A percentile compares a stretch with the other conserved stretches of the same genome.
Conservation (phyloP, 768 basidiomycete genomes). For the Naganishia randhawae region DNA sequence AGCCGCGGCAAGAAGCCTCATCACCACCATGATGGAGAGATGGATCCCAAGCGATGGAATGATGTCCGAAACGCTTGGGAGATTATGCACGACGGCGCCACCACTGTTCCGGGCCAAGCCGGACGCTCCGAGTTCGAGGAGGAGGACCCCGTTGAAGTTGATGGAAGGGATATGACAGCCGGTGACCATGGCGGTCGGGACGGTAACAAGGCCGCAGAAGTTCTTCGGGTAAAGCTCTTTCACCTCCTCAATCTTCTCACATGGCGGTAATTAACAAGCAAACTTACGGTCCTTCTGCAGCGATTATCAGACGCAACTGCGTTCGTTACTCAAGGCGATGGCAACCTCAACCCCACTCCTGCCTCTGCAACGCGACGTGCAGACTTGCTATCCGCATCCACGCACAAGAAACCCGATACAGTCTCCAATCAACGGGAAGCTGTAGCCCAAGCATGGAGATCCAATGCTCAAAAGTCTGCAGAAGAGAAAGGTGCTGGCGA, state of each 20-base stretch:
- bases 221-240: background rate
- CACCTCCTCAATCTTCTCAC: background rate
- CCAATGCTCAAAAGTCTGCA: conserved; percentile 1
- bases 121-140: conserved; percentile 17
- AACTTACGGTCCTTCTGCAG: background rate
- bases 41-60: conserved; percentile 38
- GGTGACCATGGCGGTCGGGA: conserved; percentile 29
- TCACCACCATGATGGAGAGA: conserved; percentile 25
- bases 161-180: conserved; percentile 26
- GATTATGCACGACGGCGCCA: conserved; percentile 29
- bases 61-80: conserved; percentile 46
- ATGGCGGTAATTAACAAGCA: background rate
- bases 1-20: conserved; percentile 32
- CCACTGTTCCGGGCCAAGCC: background rate
- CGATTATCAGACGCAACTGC: conserved; percentile 9
- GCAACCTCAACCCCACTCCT: conserved; percentile 26
- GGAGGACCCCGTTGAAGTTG: conserved; percentile 23
- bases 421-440: conserved; percentile 26
- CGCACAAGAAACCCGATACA: background rate
- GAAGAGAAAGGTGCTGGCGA: conserved; percentile 19
- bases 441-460: conserved; percentile 18
- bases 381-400: conserved; percentile 20
- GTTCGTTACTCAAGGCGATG: conserved; percentile 20
- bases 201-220: conserved; percentile 18
- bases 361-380: conserved; percentile 24